These are phyloP conservation scores for Solanum paucissectum DNA, from an alignment of 257 asterid species.

Conservation along the genomic window DNA sequence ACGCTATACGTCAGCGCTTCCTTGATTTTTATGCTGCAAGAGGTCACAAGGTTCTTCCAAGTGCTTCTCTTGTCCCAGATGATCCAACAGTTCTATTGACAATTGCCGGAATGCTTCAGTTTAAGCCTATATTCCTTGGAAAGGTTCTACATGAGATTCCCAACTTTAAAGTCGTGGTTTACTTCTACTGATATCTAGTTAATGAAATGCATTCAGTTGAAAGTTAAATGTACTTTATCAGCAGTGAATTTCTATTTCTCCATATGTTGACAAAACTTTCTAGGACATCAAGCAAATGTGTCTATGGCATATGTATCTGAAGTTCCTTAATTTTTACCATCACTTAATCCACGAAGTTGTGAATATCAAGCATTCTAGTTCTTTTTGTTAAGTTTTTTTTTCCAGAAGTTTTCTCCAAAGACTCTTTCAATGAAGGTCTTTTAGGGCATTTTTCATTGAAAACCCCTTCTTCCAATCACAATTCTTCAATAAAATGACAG, in stretches of 20 bases:
- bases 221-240: background rate
- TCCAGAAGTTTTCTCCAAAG: background rate
- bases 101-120: slow-evolving; percentile 97
- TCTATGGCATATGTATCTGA: background rate
- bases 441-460: background rate
- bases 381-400: background rate
- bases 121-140: slow-evolving; percentile 95
- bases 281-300: background rate
- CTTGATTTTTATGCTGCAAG: slow-evolving; percentile 73
- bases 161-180: slow-evolving; percentile 8
- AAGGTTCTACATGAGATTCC: slow-evolving; percentile 44
- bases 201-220: background rate
- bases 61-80: slow-evolving; percentile 94
- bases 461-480: background rate
- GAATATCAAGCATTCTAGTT: background rate
- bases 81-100: slow-evolving; percentile 94
- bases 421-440: background rate
- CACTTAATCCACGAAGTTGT: background rate
- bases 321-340: background rate
- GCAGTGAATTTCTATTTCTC: background rate
- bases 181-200: background rate
- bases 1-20: slow-evolving; percentile 70
- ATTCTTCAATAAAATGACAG: background rate
- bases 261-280: background rate
- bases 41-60: slow-evolving; percentile 84